Evolutionary conservation across 148 eudicot species (phyloP), one percentile per base, ranked within the genome.

Genomic region (Silene latifolia): DNA sequence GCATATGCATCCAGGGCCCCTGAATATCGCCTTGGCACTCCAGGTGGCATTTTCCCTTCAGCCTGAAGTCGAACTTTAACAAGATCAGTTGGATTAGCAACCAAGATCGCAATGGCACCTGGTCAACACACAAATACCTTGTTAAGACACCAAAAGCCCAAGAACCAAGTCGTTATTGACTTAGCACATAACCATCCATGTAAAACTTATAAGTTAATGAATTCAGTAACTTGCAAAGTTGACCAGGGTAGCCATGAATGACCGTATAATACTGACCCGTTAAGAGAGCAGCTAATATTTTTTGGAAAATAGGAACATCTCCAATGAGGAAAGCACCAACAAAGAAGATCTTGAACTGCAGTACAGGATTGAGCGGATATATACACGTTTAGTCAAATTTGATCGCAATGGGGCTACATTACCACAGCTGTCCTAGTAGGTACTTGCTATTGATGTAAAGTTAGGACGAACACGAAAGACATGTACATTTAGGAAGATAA

Each of bases 21-120:
- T 72, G 85, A 67, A 68, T 89, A 89, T 78, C 89, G 93, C 77
- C 79, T 86, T 13, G 89, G 86, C 21, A 84, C 83, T 72, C 92
- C 92, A 75, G 86, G 76, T 32, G 86, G 88, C 79, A 84, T 67
- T 78, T 84, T 87, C 53, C 89, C 90, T 79, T 89, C 93, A 35
- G 90, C 87, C 83, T 89, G 93, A 46, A 89, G 87, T 77, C 93
- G 85, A 73, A 89, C 90, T 78, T 89, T 89, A 24, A 89, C 93
- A 65, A 89, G 87, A 82, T 89, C 90, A 24, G 93, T 89, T 35
- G 93, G 93, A 76, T 85, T 89, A 39, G 93, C 93, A 74, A 89
- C 82, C 48, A 73, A 42, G 74, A 89, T 89, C 69, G 90, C 93
- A 69, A 89, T 78, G 51, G 93, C 89, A 76, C 93, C 93, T 89